These are phyloP conservation scores for Sarocladium kiliense DNA, from an alignment of 2,329 filamentous ascomycete species.

Conservation along the genomic window DNA sequence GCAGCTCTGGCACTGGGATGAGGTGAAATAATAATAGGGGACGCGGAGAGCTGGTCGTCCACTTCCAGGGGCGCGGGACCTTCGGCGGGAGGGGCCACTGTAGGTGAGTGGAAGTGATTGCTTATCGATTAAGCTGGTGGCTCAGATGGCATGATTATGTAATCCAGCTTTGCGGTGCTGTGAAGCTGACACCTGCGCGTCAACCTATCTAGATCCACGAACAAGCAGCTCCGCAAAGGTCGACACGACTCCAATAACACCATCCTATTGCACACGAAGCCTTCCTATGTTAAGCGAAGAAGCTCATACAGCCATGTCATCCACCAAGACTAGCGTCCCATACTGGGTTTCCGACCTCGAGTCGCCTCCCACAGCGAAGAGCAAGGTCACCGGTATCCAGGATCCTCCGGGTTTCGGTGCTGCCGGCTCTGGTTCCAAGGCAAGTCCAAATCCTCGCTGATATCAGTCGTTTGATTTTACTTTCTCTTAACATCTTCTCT, in stretches of 20 bases:
- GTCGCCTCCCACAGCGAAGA: constrained; percentile 59
- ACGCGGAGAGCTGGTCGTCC: background rate
- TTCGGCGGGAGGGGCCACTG: background rate
- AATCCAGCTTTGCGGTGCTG: background rate
- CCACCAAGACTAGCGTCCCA: constrained; percentile 37
- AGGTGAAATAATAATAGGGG: background rate
- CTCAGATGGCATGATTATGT: background rate
- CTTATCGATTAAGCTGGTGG: constrained; percentile 5
- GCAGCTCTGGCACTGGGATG: background rate
- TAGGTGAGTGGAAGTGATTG: background rate
- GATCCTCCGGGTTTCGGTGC: constrained; percentile 79
- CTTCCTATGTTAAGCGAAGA: no score
- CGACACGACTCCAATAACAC: no score
- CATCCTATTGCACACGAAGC: no score
- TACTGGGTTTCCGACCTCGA: constrained; percentile 81
- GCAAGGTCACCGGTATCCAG: constrained; percentile 63
- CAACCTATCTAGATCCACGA: background rate
- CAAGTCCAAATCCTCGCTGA: no score
- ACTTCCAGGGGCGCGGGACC: constrained; percentile 5
- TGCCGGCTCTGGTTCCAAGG: constrained; percentile 47
- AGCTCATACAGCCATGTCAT: constrained; percentile 16
- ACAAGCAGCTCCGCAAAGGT: no score
- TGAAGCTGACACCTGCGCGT: background rate
- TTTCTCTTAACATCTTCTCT: constrained; percentile 8
- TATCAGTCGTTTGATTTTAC: no score